Evolutionary conservation across 2,329 filamentous ascomycete genomes (phyloP).

Genomic region (Alternaria sp.): DNA sequence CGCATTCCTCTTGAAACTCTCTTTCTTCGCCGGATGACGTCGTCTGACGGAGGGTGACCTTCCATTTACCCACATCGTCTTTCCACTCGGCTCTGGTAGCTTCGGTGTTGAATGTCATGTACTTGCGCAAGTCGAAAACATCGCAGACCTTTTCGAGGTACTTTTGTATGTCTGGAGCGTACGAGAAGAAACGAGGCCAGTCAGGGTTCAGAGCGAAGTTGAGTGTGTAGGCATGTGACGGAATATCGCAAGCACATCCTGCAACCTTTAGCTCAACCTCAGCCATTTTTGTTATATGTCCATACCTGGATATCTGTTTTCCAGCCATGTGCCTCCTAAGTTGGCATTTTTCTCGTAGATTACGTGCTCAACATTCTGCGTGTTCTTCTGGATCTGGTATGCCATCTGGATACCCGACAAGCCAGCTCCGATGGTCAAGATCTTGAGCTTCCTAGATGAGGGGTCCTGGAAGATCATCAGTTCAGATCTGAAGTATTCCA

Average conservation of each 20-base stretch:
- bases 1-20: slow-evolving; percentile 56
- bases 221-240: slow-evolving; percentile 57
- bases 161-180: slow-evolving; percentile 58
- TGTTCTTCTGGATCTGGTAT: slow-evolving; percentile 58
- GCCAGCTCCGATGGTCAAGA: slow-evolving; percentile 60
- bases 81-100: slow-evolving; percentile 60
- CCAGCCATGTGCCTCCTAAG: slow-evolving; percentile 58
- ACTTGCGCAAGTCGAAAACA: slow-evolving; percentile 60
- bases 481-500: not conserved
- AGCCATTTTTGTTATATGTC: too few relatives aligned
- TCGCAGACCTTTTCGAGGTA: slow-evolving; percentile 61
- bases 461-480: slow-evolving; percentile 19
- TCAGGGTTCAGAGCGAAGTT: slow-evolving; percentile 58
- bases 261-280: not conserved
- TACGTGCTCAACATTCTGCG: slow-evolving; percentile 56
- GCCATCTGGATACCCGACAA: slow-evolving; percentile 59
- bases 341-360: slow-evolving; percentile 60
- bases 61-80: slow-evolving; percentile 60
- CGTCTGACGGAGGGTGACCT: slow-evolving; percentile 57
- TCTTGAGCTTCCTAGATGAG: slow-evolving; percentile 50
- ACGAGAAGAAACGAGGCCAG: slow-evolving; percentile 59
- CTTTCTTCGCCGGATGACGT: slow-evolving; percentile 42
- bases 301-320: slow-evolving; percentile 52
- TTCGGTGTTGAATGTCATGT: slow-evolving; percentile 62
- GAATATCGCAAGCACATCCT: slow-evolving; percentile 58